phyloP scores from a whole-genome alignment of 2,329 filamentous ascomycete genomes.

The Phoma sp. region DNA sequence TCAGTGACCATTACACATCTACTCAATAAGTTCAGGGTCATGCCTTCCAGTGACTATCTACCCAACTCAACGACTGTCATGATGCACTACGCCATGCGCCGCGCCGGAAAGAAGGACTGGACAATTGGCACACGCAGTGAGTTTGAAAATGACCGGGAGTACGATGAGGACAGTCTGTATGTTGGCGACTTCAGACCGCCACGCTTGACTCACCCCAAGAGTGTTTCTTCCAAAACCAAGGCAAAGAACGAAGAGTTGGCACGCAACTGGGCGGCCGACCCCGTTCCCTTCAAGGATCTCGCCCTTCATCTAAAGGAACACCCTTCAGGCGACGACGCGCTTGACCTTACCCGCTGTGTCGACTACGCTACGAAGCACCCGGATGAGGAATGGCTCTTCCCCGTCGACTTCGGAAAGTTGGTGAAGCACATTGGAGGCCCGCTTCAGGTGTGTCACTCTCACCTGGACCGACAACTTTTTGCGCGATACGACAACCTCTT shows the following conservation, averaged over 20 bases:
- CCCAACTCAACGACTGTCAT: constrained; percentile 31
- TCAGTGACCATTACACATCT: constrained; percentile 20
- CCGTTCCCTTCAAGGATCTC: constrained; percentile 34
- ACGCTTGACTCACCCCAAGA: constrained; percentile 21
- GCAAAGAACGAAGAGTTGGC: neutral
- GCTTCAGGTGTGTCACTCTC: constrained; percentile 17
- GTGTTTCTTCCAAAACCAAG: neutral
- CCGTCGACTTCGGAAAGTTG: constrained; percentile 28
- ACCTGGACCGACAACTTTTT: constrained; percentile 28
- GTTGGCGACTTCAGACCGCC: constrained; percentile 32
- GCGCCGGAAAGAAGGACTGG: constrained; percentile 22
- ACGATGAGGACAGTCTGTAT: constrained; percentile 19
- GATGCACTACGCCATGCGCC: constrained; percentile 32
- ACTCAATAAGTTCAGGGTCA: constrained; percentile 5
- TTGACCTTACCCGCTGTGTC: constrained; percentile 40
- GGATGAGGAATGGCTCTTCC: constrained; percentile 36
- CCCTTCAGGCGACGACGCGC: constrained; percentile 32
- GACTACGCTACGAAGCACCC: constrained; percentile 28
- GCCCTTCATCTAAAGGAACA: constrained; percentile 30
- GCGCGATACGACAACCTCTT: constrained; percentile 19
- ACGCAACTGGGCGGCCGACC: constrained; percentile 15
- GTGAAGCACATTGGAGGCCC: constrained; percentile 30
- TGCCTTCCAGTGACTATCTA: constrained; percentile 6
- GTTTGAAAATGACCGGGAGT: constrained; percentile 6
- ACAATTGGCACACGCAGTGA: constrained; percentile 18